These are phyloP conservation scores for Hypocreales sp. DNA, from an alignment of 2,329 filamentous ascomycete genomes.

Conservation along the genomic window DNA sequence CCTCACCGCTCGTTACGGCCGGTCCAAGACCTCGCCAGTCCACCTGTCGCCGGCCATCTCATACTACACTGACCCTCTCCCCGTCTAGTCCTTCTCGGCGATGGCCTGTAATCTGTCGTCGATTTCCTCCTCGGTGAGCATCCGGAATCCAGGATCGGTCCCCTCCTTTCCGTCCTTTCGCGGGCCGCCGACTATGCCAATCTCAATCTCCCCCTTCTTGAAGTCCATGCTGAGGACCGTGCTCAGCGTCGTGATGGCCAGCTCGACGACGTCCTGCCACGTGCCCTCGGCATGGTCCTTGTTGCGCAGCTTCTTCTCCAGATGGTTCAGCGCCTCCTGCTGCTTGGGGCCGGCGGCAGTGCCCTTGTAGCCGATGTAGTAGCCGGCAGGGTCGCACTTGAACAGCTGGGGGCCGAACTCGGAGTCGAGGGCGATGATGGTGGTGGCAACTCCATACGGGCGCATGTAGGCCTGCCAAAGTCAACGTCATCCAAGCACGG, in stretches of 20 bases:
- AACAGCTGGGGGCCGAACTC: constrained; percentile 89
- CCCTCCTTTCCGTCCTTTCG: constrained; percentile 70
- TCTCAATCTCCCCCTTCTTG: constrained; percentile 98
- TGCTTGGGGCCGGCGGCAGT: constrained; percentile 96
- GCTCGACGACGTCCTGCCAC: constrained; percentile 96
- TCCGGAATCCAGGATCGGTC: constrained; percentile 65
- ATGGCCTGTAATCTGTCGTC: constrained; percentile 96
- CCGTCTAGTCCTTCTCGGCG: constrained; percentile 85
- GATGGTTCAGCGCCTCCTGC: constrained; percentile 93
- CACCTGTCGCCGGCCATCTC: too few relatives aligned
- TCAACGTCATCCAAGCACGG: too few relatives aligned
- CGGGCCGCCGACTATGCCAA: constrained; percentile 90
- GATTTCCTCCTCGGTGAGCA: constrained; percentile 92
- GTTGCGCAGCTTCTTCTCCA: constrained; percentile 99
- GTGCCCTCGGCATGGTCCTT: constrained; percentile 83
- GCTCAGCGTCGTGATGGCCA: constrained; percentile 89
- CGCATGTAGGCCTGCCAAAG: constrained; percentile 98
- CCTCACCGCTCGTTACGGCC: too few relatives aligned
- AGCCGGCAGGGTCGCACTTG: constrained; percentile 96
- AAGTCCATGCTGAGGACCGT: constrained; percentile 97
- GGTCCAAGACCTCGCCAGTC: too few relatives aligned
- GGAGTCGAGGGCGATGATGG: constrained; percentile 82
- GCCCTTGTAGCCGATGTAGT: constrained; percentile 97
- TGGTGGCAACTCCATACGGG: constrained; percentile 88
- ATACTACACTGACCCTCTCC: too few relatives aligned